phyloP scores from a whole-genome alignment of 2,329 filamentous ascomycete genomes.

The Verticillium isaacii region DNA sequence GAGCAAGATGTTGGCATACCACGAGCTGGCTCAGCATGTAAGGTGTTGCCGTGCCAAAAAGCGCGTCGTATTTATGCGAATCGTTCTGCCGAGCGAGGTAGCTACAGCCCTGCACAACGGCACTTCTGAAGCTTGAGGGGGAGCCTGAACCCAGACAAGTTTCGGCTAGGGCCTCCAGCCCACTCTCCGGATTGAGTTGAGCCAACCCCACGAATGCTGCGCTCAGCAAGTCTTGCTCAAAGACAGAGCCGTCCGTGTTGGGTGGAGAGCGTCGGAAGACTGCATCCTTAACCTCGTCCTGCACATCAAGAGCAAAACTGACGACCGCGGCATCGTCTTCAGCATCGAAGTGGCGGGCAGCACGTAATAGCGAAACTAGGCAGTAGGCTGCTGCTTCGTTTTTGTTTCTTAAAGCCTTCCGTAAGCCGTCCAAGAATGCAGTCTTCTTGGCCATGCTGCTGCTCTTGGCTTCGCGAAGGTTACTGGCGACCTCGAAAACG shows the following conservation, averaged over 20 bases:
- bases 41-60: conserved; percentile 50
- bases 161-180: conserved; percentile 51
- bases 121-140: conserved; percentile 57
- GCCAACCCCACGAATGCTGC: conserved; percentile 61
- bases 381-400: conserved; percentile 66
- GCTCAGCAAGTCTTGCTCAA: conserved; percentile 62
- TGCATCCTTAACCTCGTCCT: conserved; percentile 63
- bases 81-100: conserved; percentile 54
- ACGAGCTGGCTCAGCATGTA: conserved; percentile 55
- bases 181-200: conserved; percentile 56
- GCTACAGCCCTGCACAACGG: conserved; percentile 57
- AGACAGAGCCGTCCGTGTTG: conserved; percentile 40
- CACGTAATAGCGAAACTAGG: conserved; percentile 56
- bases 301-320: conserved; percentile 65
- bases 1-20: conserved; percentile 27
- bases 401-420: conserved; percentile 58
- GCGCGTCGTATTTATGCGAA: conserved; percentile 42
- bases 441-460: conserved; percentile 61
- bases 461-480: conserved; percentile 59
- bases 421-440: conserved; percentile 57
- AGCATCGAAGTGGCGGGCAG: conserved; percentile 57
- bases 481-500: conserved; percentile 65
- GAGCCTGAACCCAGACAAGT: conserved; percentile 52
- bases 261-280: conserved; percentile 52
- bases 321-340: conserved; percentile 60